Evolutionary conservation across 306 rosid species (phyloP).

Genomic region (Medicago truncatula): MtrunA17r5.0-ANR NC_053043.1:14096501-14097000

Average conservation of each 20-base stretch:
- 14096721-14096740: conserved; percentile 52
- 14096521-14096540: conserved; percentile 7
- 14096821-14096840: conserved; percentile 6
- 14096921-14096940: conserved; percentile 43
- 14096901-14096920: conserved; percentile 26
- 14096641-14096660: conserved; percentile 90
- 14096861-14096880: conserved; percentile 29
- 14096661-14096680: conserved; percentile 85
- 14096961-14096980: conserved; percentile 56
- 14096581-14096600: neutral
- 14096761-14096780: conserved; percentile 50
- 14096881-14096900: neutral
- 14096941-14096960: conserved; percentile 46
- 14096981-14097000: conserved; percentile 61
- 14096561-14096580: neutral
- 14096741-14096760: conserved; percentile 53
- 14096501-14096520: conserved; percentile 4
- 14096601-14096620: neutral
- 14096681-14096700: conserved; percentile 76
- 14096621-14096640: conserved; percentile 78
- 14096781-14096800: conserved; percentile 56
- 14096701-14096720: conserved; percentile 56
- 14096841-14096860: neutral
- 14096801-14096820: conserved; percentile 47
- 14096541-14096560: no score